Conservation (phyloP, 2,329 filamentous ascomycete genomes). For the Coniella vitis region DNA sequence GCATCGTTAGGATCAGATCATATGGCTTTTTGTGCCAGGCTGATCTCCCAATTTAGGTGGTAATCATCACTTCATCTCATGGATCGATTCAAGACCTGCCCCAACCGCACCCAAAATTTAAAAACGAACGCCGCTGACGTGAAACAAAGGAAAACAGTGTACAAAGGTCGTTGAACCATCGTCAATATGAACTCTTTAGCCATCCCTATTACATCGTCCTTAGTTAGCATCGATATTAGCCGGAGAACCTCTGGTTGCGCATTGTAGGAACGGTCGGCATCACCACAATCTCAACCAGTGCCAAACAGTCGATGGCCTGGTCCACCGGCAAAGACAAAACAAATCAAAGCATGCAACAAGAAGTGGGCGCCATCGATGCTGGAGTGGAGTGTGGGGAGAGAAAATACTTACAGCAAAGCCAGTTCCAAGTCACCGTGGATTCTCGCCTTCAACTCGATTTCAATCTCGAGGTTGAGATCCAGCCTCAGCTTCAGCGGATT, state of each 20-base stretch:
- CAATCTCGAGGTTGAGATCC: conserved; percentile 71
- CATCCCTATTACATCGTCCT: conserved; percentile 16
- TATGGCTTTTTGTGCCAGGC: background rate
- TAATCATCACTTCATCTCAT: conserved; percentile 12
- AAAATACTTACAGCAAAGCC: conserved; percentile 54
- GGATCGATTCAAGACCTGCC: background rate
- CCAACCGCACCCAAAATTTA: background rate
- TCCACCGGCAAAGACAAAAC: background rate
- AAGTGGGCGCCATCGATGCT: too few species aligned
- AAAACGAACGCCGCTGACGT: background rate
- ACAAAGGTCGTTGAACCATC: background rate
- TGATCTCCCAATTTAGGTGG: background rate
- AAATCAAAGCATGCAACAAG: too few species aligned
- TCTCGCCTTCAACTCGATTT: conserved; percentile 72
- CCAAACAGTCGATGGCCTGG: background rate
- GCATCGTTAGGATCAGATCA: background rate
- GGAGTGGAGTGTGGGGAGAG: too few species aligned
- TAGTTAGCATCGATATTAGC: conserved; percentile 16
- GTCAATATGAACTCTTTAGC: conserved; percentile 1
- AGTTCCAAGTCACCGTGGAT: conserved; percentile 73
- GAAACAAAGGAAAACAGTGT: background rate
- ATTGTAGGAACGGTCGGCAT: background rate
- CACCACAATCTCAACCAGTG: background rate
- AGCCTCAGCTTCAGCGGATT: conserved; percentile 63
- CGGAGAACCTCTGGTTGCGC: conserved; percentile 1